Evolutionary conservation across 441 rosid genomes (phyloP).

Genomic region (Euphorbia schlechtendalii): DNA sequence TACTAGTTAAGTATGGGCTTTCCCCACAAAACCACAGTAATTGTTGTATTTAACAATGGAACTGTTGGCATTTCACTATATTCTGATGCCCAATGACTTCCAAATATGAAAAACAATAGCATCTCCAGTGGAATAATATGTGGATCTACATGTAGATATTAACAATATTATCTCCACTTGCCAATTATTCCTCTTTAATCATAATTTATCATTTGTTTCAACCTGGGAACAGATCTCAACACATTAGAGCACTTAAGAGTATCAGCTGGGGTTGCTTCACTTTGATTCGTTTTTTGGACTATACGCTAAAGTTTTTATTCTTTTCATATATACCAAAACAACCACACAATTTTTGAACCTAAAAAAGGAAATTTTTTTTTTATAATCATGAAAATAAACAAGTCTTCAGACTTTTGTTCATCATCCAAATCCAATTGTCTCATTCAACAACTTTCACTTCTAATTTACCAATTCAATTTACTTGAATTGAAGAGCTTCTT

Average conservation of each 20-base stretch:
- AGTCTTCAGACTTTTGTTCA: background rate
- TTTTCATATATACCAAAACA: background rate
- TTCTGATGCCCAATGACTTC: no score
- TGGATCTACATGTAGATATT: background rate
- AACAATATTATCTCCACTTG: no score
- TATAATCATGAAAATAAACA: background rate
- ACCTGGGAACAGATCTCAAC: no score
- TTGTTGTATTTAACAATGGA: no score
- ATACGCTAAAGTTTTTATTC: background rate
- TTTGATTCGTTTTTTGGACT: background rate
- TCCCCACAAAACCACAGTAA: no score
- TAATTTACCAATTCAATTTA: slow-evolving; percentile 20
- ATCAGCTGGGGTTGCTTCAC: background rate
- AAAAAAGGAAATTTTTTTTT: background rate
- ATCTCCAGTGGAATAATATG: background rate
- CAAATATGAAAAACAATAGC: no score
- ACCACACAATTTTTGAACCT: background rate
- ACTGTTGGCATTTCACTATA: no score
- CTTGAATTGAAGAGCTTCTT: slow-evolving; percentile 47
- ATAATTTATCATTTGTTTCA: no score
- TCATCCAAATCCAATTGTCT: background rate
- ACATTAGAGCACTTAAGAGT: background rate
- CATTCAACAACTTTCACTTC: background rate
- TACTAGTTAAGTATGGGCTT: no score
- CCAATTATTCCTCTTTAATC: no score